Evolutionary conservation across 2,329 filamentous ascomycete genomes (phyloP).

Genomic region (Tolypocladium album): DNA sequence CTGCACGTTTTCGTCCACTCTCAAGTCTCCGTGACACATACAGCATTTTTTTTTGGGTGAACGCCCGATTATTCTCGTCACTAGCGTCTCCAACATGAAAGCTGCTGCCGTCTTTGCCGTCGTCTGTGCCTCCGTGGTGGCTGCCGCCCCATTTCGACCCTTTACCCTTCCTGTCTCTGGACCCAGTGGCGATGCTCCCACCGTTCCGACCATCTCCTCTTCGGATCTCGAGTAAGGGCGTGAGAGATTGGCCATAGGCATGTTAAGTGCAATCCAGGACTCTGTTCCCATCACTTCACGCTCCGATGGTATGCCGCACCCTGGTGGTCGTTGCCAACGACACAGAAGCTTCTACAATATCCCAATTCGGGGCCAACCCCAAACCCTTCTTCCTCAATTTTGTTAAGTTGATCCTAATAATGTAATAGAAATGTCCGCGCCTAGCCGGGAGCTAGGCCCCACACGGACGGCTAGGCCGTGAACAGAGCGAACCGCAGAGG

Average conservation of each 20-base stretch:
- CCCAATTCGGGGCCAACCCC: neutral
- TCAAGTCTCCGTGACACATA: neutral
- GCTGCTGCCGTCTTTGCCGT: slow-evolving; percentile 8
- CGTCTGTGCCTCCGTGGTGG: slow-evolving; percentile 8
- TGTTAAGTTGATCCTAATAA: neutral
- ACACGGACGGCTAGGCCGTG: neutral
- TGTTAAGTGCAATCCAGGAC: neutral
- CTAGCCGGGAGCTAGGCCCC: neutral
- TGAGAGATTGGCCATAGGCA: neutral
- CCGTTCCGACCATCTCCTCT: slow-evolving; percentile 3
- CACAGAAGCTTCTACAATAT: neutral
- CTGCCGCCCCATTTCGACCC: slow-evolving; percentile 9
- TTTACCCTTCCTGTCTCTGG: slow-evolving; percentile 1
- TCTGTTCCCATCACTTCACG: neutral
- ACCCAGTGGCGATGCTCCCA: neutral
- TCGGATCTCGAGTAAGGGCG: slow-evolving; percentile 6
- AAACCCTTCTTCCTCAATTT: neutral
- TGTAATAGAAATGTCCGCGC: neutral
- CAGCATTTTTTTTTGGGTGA: neutral
- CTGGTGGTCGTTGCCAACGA: neutral
- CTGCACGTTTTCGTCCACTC: neutral
- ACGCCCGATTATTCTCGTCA: neutral
- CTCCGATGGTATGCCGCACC: neutral
- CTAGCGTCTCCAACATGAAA: slow-evolving; percentile 9
- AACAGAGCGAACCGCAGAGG: neutral